Base-by-base conservation (phyloP, 2,329 filamentous ascomycete genomes). In the Diplodia sapinea region DNA sequence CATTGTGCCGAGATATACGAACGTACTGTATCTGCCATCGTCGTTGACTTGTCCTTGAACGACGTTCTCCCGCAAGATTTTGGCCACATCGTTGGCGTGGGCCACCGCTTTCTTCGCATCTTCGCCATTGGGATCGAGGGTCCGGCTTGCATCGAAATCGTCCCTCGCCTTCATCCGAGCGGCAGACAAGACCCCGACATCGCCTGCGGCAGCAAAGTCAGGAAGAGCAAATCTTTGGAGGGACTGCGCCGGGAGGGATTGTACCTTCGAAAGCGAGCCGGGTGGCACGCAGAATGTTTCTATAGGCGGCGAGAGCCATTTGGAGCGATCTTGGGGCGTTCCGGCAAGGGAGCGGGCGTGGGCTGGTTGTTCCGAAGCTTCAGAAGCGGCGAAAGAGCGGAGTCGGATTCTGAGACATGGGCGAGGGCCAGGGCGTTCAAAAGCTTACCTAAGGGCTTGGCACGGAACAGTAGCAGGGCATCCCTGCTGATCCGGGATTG, bases 181-280 rank as follows among this genome's bases (percentile, higher is more conserved):
- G 23, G 91, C 92, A 17, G 82, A 78, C 38, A 97, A 85, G 49
- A 91, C 84, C 31, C 82, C 82, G 33, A 82, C 73, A 75, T 98
- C 94, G 74, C 90, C 93, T 96, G 68, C 66, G 20, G 29, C 54
- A n/a, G 31, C 11, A 65, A 20, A 66, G 38, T 56, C 49, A 57
- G 43, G 9, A 38, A 29, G 33, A 40, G 36, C 38, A 63, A 57
- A 50, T 13, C 50, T 33, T 51, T 12, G 13, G 4, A 17, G 20
- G 23, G 50, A 26, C 49, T 54, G 49, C 47, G 66, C 57, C 47
- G 55, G 11, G 40, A 54, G n/a, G 40, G 59, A 66, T 38, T 55
- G 40, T 82, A 94, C 93, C 92, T 82, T 90, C 83, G 77, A 99
- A 99, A 69, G 94, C 93, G 71, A 96, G 84, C 71, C 89, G 85